Base-by-base conservation (phyloP, 1,284 basidiomycete species). In the Ceraceosorus guamensis region DNA sequence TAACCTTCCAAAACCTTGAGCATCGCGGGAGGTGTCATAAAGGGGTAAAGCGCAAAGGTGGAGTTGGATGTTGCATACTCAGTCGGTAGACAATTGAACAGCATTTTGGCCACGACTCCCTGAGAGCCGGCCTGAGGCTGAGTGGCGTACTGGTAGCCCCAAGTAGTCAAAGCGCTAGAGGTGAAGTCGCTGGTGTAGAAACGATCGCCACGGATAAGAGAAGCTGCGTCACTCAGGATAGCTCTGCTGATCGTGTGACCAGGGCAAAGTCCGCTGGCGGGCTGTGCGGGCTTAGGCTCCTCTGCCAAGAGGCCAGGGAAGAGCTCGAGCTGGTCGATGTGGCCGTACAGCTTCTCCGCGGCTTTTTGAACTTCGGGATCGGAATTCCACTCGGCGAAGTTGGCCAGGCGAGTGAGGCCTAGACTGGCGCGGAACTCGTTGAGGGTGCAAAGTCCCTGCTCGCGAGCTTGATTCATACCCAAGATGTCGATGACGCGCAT, bases 181-280 rank as follows among this genome's bases (percentile, higher is more conserved):
- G 87, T 90, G 73, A 83, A 87, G 73, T 91, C 89, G 39, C 85
- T 80, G 0, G 88, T 90, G 78, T 84, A 87, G 81, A 85, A 87
- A 49, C 89, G 82, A 68, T 91, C 88, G 34, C 88, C 70, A 84
- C 88, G 85, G 47, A 86, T 87, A 51, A 91, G 82, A 4, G 87
- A 85, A 56, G 88, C 87, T 16, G 88, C 89, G 70, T 91, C 89
- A 63, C 85, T 84, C 41, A 91, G 82, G 67, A 91, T 91, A 14
- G 88, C 89, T 44, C 89, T 84, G 66, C 85, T 86, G 69, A 89
- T 84, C 6, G 89, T 91, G 77, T 87, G 90, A 10, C 85, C 86
- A n/a, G 88, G 87, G 74, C 87, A 64, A 37, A 69, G 60, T 30
- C 89, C 89, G 53, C 87, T 86, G 49, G 87, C 87, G 0, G 84